Evolutionary conservation across 2,329 filamentous ascomycete species (phyloP).

Genomic region (Chrysoporthe puriensis): DNA sequence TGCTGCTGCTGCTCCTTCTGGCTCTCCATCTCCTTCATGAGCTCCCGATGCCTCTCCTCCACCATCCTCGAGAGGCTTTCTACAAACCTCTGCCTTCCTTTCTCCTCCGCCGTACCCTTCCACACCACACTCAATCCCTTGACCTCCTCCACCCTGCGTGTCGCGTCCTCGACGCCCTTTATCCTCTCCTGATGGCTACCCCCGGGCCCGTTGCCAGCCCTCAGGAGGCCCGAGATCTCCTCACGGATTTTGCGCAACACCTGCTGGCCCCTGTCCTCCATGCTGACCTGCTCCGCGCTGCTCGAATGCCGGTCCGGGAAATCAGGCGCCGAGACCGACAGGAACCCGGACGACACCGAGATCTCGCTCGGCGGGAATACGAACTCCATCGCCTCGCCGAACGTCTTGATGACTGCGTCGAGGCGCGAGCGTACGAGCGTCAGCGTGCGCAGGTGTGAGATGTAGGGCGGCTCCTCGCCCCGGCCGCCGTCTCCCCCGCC

Average conservation of each 20-base stretch:
- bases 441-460: conserved; percentile 80
- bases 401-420: conserved; percentile 86
- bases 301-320: conserved; percentile 35
- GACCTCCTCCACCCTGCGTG: conserved; percentile 74
- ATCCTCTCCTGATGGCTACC: conserved; percentile 46
- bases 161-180: conserved; percentile 73
- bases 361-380: conserved; percentile 86
- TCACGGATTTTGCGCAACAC: conserved; percentile 71
- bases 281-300: conserved; percentile 62
- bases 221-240: conserved; percentile 72
- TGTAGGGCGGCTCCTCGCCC: conserved; percentile 64
- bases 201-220: conserved; percentile 38
- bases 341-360: conserved; percentile 80
- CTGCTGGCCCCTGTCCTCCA: conserved; percentile 85
- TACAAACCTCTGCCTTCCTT: conserved; percentile 78
- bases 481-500: conserved; percentile 22
- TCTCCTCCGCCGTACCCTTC: conserved; percentile 96
- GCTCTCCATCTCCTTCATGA: conserved; percentile 53
- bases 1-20: conserved; percentile 41
- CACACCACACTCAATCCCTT: conserved; percentile 79
- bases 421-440: conserved; percentile 82
- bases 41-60: conserved; percentile 69
- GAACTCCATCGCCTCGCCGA: conserved; percentile 96
- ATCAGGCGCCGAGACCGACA: conserved; percentile 87
- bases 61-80: conserved; percentile 81